Evolutionary conservation across 768 basidiomycete species (phyloP).

Genomic region (Sporobolomyces pararoseus): DNA sequence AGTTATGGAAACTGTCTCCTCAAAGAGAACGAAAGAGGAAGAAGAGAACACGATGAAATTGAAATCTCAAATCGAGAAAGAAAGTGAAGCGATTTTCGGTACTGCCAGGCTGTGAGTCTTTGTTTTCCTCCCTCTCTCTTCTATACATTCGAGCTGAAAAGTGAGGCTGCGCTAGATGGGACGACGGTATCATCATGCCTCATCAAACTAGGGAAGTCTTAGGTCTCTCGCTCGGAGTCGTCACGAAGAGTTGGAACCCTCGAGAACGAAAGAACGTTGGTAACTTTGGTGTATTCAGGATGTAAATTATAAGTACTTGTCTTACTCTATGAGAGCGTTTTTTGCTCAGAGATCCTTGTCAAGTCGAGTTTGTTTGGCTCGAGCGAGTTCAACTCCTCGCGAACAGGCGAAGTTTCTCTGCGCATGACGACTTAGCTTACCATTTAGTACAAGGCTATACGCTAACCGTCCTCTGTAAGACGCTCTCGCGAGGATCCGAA

Average conservation of each 20-base stretch:
- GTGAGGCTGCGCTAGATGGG: constrained; percentile 26
- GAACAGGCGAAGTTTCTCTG: no score
- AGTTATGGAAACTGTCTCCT: constrained; percentile 86
- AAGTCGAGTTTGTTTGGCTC: no score
- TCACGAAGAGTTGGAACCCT: constrained; percentile 56
- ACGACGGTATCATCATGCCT: constrained; percentile 66
- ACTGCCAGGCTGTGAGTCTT: constrained; percentile 73
- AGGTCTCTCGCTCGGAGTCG: constrained; percentile 80
- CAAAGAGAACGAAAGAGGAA: constrained; percentile 48
- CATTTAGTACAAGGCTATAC: no score
- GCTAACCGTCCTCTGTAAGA: no score
- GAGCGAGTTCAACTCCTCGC: no score
- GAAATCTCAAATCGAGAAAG: constrained; percentile 71
- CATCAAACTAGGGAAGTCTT: constrained; percentile 82
- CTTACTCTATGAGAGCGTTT: no score
- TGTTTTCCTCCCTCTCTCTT: not conserved
- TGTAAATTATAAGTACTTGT: constrained; percentile 22
- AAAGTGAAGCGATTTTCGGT: constrained; percentile 81
- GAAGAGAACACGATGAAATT: constrained; percentile 30
- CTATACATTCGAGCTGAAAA: not conserved
- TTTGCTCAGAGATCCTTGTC: no score
- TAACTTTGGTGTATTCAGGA: constrained; percentile 53
- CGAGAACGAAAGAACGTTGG: constrained; percentile 52
- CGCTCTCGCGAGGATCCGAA: no score
- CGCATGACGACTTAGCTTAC: no score